Evolutionary conservation across 495 filamentous ascomycete genomes (phyloP).

Genomic region (Baudoinia panamericana): DNA sequence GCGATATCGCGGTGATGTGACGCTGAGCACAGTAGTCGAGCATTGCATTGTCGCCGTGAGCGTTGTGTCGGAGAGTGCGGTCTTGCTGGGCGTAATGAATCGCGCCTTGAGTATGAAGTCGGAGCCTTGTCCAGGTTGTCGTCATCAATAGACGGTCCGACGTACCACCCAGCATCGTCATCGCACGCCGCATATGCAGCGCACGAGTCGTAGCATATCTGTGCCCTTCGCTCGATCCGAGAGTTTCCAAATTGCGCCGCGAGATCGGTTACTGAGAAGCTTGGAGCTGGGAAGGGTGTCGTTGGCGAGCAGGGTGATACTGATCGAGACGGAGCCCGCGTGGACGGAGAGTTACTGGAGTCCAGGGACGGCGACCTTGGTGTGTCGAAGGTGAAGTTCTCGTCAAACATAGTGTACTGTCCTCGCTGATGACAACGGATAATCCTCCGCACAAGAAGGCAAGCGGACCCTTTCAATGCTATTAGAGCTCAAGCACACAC

Average conservation of each 20-base stretch:
- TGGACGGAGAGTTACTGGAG: conserved; percentile 10
- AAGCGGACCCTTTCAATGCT: too few species aligned
- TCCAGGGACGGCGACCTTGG: conserved; percentile 7
- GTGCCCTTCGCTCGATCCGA: conserved; percentile 3
- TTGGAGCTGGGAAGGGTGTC: conserved; percentile 3
- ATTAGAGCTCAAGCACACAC: too few species aligned
- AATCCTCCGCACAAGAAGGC: too few species aligned
- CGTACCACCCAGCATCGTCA: conserved; percentile 14
- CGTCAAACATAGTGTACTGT: conserved; percentile 16
- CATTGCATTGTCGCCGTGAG: conserved; percentile 11
- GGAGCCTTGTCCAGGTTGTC: too few species aligned
- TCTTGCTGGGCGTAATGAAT: too few species aligned
- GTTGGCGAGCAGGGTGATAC: conserved; percentile 13
- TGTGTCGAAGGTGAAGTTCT: conserved; percentile 15
- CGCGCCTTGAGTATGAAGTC: too few species aligned
- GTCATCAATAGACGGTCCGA: conserved; percentile 2
- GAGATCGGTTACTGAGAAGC: conserved; percentile 14
- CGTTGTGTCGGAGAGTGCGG: conserved; percentile 11
- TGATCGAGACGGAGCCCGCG: conserved; percentile 10
- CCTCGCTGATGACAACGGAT: too few species aligned
- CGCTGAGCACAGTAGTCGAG: conserved; percentile 5
- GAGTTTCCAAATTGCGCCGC: conserved; percentile 7
- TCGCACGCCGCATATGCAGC: conserved; percentile 15
- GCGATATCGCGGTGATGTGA: conserved; percentile 9
- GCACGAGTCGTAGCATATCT: conserved; percentile 15